Evolutionary conservation across 2,329 filamentous ascomycete species (phyloP).

Genomic region (Xylaria sp.): DNA sequence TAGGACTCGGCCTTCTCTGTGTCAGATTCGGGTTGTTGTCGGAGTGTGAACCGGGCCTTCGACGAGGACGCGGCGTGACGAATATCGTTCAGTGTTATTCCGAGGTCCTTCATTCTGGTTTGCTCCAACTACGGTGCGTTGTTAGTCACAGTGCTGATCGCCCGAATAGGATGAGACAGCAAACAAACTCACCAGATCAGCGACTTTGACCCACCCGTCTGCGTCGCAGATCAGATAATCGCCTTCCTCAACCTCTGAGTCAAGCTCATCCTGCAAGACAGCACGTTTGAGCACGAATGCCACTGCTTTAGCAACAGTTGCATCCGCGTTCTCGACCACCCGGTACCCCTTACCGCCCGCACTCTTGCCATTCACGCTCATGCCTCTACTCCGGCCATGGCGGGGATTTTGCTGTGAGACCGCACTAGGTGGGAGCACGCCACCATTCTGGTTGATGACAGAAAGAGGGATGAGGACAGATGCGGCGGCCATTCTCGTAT

Average conservation of each 20-base stretch:
- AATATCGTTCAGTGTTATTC: slow-evolving; percentile 45
- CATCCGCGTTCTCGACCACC: slow-evolving; percentile 49
- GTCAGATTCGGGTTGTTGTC: slow-evolving; percentile 36
- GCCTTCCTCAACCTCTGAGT: slow-evolving; percentile 38
- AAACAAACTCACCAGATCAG: slow-evolving; percentile 45
- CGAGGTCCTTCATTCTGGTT: slow-evolving; percentile 43
- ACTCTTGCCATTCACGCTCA: slow-evolving; percentile 43
- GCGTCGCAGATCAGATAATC: slow-evolving; percentile 44
- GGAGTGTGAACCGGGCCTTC: slow-evolving; percentile 46
- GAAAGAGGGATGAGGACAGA: slow-evolving; percentile 44
- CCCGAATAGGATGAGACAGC: neutral
- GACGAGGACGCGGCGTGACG: slow-evolving; percentile 43
- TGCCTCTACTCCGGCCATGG: slow-evolving; percentile 47
- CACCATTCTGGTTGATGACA: slow-evolving; percentile 44
- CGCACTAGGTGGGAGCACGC: slow-evolving; percentile 45
- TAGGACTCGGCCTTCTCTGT: slow-evolving; percentile 41
- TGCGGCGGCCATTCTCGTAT: slow-evolving; percentile 41
- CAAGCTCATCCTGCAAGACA: slow-evolving; percentile 44
- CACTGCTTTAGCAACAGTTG: slow-evolving; percentile 48
- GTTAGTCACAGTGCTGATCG: slow-evolving; percentile 4
- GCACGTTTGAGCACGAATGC: slow-evolving; percentile 50
- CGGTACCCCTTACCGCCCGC: slow-evolving; percentile 47
- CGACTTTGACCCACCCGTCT: slow-evolving; percentile 49
- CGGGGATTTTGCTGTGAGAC: slow-evolving; percentile 43
- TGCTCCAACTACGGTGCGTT: slow-evolving; percentile 42